Percentiles rank a stretch among this genome's conserved stretches.
Evolutionary conservation across 805 yeast species (phyloP).

Genomic region (Nakazawaea wyomingensis): DNA sequence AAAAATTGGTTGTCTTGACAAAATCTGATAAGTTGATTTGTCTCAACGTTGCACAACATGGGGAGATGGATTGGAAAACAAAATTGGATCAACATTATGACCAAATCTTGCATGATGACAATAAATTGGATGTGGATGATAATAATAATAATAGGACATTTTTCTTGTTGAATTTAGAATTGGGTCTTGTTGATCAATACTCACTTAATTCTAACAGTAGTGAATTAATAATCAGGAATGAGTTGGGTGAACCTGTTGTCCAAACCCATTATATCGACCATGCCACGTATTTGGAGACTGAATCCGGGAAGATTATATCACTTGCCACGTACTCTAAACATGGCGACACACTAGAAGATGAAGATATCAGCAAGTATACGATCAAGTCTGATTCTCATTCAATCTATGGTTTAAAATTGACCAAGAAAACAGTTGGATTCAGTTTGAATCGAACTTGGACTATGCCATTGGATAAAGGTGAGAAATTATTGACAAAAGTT

Average conservation of each 20-base stretch:
- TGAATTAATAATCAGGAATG: too few species aligned
- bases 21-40: constrained; percentile 35
- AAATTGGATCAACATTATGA: background rate
- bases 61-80: background rate
- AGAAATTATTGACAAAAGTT: background rate
- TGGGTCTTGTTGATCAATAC: constrained; percentile 8
- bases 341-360: background rate
- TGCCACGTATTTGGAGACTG: constrained; percentile 11
- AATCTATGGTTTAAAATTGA: background rate
- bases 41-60: constrained; percentile 32
- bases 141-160: constrained; percentile 18
- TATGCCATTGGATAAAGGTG: background rate
- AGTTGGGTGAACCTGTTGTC: background rate
- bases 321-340: too few species aligned
- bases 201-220: too few species aligned
- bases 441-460: too few species aligned
- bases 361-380: background rate
- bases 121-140: background rate
- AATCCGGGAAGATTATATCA: background rate
- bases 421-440: background rate
- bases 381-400: background rate
- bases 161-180: constrained; percentile 9
- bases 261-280: background rate
- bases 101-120: background rate
- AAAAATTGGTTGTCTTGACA: constrained; percentile 37